Evolutionary conservation across 2,329 filamentous ascomycete genomes (phyloP).

Genomic region (Apiospora arundinis): DNA sequence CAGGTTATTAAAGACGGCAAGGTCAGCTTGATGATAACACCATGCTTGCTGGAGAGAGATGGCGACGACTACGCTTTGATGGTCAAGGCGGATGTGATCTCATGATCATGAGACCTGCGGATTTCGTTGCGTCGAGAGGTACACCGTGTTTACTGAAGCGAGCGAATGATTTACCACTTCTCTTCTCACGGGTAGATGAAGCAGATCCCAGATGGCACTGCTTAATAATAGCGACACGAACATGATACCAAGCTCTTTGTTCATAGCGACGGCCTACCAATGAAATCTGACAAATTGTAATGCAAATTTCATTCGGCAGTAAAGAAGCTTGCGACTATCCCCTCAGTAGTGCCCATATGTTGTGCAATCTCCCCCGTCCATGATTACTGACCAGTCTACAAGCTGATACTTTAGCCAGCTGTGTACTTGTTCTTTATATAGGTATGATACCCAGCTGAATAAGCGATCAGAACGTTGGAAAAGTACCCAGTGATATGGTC

Average conservation of each 20-base stretch:
- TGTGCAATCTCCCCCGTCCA: no score
- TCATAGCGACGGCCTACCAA: background rate
- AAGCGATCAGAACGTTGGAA: no score
- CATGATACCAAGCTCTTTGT: background rate
- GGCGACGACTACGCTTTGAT: constrained; percentile 32
- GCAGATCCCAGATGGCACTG: background rate
- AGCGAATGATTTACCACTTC: background rate
- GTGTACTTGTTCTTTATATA: no score
- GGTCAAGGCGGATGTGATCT: constrained; percentile 39
- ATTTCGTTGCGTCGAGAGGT: background rate
- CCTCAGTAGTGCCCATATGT: no score
- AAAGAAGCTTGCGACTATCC: background rate
- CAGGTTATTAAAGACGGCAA: constrained; percentile 28
- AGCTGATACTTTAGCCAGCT: no score
- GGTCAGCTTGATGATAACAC: constrained; percentile 39
- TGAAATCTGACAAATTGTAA: background rate
- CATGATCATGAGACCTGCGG: constrained; percentile 24
- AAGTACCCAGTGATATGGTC: no score
- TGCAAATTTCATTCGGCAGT: background rate
- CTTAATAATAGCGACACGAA: background rate
- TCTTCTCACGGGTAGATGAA: background rate
- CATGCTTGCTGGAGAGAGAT: constrained; percentile 36
- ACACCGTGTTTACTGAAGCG: background rate
- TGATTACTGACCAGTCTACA: no score
- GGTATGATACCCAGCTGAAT: no score